A percentile compares a stretch with the other conserved stretches of the same genome.
Conservation (phyloP, 1,284 basidiomycete species). For the Cryptococcus sp. region DNA sequence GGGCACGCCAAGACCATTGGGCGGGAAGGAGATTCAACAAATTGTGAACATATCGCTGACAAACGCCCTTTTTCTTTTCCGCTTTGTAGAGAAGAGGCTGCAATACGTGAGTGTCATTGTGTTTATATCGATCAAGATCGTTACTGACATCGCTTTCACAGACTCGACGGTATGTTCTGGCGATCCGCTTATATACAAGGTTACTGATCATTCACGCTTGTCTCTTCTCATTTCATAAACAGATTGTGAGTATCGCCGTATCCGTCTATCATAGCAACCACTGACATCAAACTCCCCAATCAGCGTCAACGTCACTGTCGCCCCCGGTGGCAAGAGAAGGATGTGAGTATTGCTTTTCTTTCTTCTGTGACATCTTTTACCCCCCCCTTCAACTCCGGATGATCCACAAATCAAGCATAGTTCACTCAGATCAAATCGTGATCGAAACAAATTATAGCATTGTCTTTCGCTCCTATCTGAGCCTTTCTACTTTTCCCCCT, state of each 20-base stretch:
- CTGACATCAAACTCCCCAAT: not conserved
- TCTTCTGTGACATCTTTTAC: slow-evolving; percentile 1
- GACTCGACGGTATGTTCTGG: slow-evolving; percentile 35
- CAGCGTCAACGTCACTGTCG: slow-evolving; percentile 83
- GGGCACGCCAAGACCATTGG: not conserved
- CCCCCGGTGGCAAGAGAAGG: slow-evolving; percentile 89
- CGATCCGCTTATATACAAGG: not conserved
- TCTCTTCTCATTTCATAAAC: not conserved
- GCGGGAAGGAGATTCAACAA: not conserved
- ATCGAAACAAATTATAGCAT: slow-evolving; percentile 67
- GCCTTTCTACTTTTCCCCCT: slow-evolving; percentile 23
- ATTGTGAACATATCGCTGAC: slow-evolving; percentile 15
- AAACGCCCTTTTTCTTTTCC: slow-evolving; percentile 3
- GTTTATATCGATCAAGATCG: slow-evolving; percentile 10
- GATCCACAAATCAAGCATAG: slow-evolving; percentile 76
- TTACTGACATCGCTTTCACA: slow-evolving; percentile 17
- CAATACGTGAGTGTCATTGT: slow-evolving; percentile 73
- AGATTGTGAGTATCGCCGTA: slow-evolving; percentile 17
- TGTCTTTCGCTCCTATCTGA: slow-evolving; percentile 96
- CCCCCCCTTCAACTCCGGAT: slow-evolving; percentile 54
- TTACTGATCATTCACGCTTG: slow-evolving; percentile 1
- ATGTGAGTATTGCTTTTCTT: slow-evolving; percentile 68
- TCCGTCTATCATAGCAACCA: slow-evolving; percentile 1
- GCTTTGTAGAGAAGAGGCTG: slow-evolving; percentile 71
- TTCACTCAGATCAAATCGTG: slow-evolving; percentile 76